Base-by-base conservation (phyloP, 2,329 filamentous ascomycete genomes). In the Mycosphaerelloides madeirae region DNA sequence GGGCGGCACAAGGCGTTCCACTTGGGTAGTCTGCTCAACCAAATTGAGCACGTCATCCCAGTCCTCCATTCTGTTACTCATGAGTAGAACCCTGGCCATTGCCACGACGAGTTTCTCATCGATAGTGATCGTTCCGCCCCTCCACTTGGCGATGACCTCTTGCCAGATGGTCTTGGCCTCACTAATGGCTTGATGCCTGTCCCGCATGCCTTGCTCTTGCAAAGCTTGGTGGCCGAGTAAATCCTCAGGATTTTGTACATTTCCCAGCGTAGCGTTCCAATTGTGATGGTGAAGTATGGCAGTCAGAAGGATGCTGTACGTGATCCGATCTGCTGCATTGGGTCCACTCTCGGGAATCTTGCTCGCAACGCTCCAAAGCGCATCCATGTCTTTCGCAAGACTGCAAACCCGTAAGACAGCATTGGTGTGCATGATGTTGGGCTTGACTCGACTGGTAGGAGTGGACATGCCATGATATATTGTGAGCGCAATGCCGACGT, bases 381-480 rank as follows among this genome's bases (percentile, higher is more conserved):
- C 79, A 54, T 95, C 88, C 65, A 95, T 75, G 61, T 96, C 84
- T 11, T 74, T 65, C 3, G 85, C 83, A 45, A 80, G 76, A 37
- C 83, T 78, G 63, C 90, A 97, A 7, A 93, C 85, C 46, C 83
- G 81, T 34, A 98, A 71, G n/a, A 89, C 80, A 8, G 90, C 87
- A 63, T 98, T 98, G 51, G 87, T 81, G 61, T 97, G 93, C 44
- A 87, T 85, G 29, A 83, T 84, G 54, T 82, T 86, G 13, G 86
- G 84, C 52, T 81, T 75, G 39, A 94, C 72, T 6, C 75, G 72
- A 1, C 78, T 78, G 39, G 78, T 80, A 29, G 79, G 75, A 3
- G 74, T 75, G 31, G 76, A 74, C 69, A 97, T 85, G 43, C 80
- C 80, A 54, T 87, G 78, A 70, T 94, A 97, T 40, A 95, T 73